A percentile compares a stretch with the other conserved stretches of the same genome.
Evolutionary conservation across 768 basidiomycete species (phyloP).

Genomic region (Tephrocybe sp.): DNA sequence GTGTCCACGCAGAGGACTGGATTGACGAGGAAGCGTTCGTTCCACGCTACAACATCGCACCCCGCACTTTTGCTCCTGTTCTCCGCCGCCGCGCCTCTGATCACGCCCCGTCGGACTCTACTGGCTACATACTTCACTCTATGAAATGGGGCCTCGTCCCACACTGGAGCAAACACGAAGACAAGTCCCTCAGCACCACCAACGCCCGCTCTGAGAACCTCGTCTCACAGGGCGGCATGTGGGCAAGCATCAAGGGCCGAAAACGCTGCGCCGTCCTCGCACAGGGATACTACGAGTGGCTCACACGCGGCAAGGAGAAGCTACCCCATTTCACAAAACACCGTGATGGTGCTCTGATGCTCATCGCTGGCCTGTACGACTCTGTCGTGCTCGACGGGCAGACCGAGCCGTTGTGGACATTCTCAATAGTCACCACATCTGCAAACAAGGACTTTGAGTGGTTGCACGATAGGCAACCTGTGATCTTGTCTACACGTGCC

Average conservation of each 20-base stretch:
- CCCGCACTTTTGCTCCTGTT: conserved; percentile 76
- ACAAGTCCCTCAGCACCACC: conserved; percentile 75
- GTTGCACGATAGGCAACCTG: conserved; percentile 91
- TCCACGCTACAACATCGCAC: conserved; percentile 82
- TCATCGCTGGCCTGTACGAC: conserved; percentile 90
- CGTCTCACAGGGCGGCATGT: conserved; percentile 75
- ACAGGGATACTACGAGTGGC: conserved; percentile 95
- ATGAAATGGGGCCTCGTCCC: conserved; percentile 94
- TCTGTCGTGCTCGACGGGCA: conserved; percentile 60
- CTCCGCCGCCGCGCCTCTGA: conserved; percentile 43
- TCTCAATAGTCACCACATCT: conserved; percentile 86
- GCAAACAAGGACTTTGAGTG: conserved; percentile 71
- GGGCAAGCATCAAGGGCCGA: conserved; percentile 78
- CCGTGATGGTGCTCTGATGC: conserved; percentile 63
- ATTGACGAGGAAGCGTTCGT: conserved; percentile 56
- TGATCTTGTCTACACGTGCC: conserved; percentile 64
- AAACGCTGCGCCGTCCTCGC: conserved; percentile 86
- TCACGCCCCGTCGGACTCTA: not conserved
- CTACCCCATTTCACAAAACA: conserved; percentile 81
- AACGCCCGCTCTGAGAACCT: conserved; percentile 90
- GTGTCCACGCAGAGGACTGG: conserved; percentile 56
- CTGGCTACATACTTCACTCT: conserved; percentile 60
- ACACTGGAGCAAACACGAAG: conserved; percentile 77
- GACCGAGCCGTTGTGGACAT: conserved; percentile 68
- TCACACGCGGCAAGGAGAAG: conserved; percentile 77